A percentile compares a stretch with the other conserved stretches of the same genome.
phyloP scores from a whole-genome alignment of 176 grass and related monocot species.

The Carex cristatella region DNA sequence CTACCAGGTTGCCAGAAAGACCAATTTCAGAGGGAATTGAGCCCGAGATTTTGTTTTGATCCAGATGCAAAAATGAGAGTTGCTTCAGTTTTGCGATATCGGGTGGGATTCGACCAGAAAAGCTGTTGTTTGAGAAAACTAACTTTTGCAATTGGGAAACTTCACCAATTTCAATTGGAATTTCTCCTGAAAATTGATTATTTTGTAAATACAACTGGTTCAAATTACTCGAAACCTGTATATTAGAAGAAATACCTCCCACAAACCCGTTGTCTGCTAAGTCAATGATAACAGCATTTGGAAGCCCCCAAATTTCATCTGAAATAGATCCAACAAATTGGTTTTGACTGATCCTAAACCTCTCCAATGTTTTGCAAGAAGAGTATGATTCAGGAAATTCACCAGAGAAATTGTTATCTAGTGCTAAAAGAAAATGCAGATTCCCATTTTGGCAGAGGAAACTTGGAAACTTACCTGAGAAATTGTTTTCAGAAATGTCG shows the following conservation, averaged over 20 bases:
- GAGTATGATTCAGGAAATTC: slow-evolving; percentile 65
- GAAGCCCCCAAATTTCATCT: slow-evolving; percentile 60
- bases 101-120: slow-evolving; percentile 57
- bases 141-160: slow-evolving; percentile 64
- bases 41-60: slow-evolving; percentile 53
- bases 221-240: slow-evolving; percentile 53
- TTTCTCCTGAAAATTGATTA: slow-evolving; percentile 52
- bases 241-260: slow-evolving; percentile 64
- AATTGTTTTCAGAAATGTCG: slow-evolving; percentile 93
- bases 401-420: slow-evolving; percentile 85
- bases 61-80: slow-evolving; percentile 65
- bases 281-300: slow-evolving; percentile 86
- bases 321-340: slow-evolving; percentile 52
- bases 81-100: slow-evolving; percentile 62
- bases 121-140: slow-evolving; percentile 61
- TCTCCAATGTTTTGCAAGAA: slow-evolving; percentile 77
- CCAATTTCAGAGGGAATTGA: slow-evolving; percentile 60
- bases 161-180: slow-evolving; percentile 61
- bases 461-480: slow-evolving; percentile 77
- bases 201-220: slow-evolving; percentile 90
- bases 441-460: slow-evolving; percentile 76
- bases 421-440: slow-evolving; percentile 67
- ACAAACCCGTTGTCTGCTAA: slow-evolving; percentile 63
- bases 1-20: slow-evolving; percentile 51
- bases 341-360: slow-evolving; percentile 91